Evolutionary conservation across 2,329 filamentous ascomycete genomes (phyloP).

Genomic region (Aspergillus latus): DNA sequence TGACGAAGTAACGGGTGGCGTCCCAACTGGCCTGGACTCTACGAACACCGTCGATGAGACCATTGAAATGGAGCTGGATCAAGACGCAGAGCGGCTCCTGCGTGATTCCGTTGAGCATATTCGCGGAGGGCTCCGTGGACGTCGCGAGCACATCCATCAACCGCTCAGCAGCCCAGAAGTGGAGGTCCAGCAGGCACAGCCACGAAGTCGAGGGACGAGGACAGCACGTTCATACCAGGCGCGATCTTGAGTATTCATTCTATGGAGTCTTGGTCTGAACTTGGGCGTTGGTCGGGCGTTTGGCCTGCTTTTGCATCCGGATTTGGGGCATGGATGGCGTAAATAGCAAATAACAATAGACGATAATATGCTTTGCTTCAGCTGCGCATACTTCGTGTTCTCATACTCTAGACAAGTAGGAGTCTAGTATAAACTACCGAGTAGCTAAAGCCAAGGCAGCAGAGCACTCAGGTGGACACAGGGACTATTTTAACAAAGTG

Average conservation of each 20-base stretch:
- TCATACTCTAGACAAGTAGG: not conserved
- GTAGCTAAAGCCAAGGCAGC: too few relatives aligned
- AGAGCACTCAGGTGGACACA: too few relatives aligned
- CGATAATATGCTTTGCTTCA: not conserved
- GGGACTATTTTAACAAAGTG: not conserved
- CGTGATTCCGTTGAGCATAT: conserved; percentile 38
- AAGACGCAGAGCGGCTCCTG: conserved; percentile 44
- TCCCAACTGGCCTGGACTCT: conserved; percentile 10
- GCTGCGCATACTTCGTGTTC: not conserved
- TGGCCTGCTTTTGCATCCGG: not conserved
- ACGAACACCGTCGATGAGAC: conserved; percentile 30
- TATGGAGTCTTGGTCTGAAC: conserved; percentile 4
- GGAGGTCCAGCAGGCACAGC: conserved; percentile 22
- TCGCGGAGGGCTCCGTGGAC: conserved; percentile 27
- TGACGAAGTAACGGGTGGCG: conserved; percentile 34
- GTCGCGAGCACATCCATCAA: conserved; percentile 14
- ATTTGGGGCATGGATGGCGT: conserved; percentile 3
- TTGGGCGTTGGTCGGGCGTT: conserved; percentile 4
- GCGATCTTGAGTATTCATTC: conserved; percentile 7
- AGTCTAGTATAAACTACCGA: not conserved
- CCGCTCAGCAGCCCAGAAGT: conserved; percentile 15
- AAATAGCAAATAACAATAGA: conserved; percentile 3
- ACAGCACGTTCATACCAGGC: conserved; percentile 19
- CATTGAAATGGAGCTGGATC: conserved; percentile 45
- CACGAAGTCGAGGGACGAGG: conserved; percentile 8